phyloP scores from a whole-genome alignment of 108 stramenopile species.

The Nitzschia palea region DNA sequence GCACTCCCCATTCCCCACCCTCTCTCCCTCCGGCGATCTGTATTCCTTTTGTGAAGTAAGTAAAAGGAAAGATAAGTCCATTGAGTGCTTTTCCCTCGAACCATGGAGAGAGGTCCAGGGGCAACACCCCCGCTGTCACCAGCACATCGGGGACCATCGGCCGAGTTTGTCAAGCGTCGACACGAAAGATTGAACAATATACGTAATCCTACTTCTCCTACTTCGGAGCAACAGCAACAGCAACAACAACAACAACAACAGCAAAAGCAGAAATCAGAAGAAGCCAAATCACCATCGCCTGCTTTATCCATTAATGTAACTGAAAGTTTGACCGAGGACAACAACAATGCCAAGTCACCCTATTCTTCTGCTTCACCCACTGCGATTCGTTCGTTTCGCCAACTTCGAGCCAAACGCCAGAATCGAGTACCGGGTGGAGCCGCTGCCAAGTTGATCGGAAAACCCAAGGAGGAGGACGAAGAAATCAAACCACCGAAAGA shows the following conservation, averaged over 20 bases:
- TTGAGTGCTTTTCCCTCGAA: too few species aligned
- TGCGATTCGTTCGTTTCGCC: slow-evolving; percentile 15
- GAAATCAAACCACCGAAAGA: not conserved
- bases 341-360: not conserved
- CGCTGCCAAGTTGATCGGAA: slow-evolving; percentile 44
- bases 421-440: slow-evolving; percentile 45
- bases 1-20: too few species aligned
- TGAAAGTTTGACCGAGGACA: not conserved
- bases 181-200: slow-evolving; percentile 11
- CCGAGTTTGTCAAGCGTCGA: slow-evolving; percentile 10
- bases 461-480: not conserved
- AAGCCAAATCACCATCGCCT: too few species aligned
- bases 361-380: slow-evolving; percentile 6
- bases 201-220: too few species aligned
- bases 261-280: not conserved
- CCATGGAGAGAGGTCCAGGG: too few species aligned
- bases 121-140: too few species aligned
- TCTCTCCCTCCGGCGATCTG: too few species aligned
- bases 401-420: slow-evolving; percentile 13
- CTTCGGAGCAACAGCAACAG: too few species aligned
- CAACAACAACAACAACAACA: not conserved
- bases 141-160: slow-evolving; percentile 1
- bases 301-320: not conserved
- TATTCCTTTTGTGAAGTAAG: too few species aligned
- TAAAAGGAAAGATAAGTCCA: too few species aligned